phyloP scores from a whole-genome alignment of 2,329 filamentous ascomycete genomes.

The Aspergillus puulaauensis region DNA sequence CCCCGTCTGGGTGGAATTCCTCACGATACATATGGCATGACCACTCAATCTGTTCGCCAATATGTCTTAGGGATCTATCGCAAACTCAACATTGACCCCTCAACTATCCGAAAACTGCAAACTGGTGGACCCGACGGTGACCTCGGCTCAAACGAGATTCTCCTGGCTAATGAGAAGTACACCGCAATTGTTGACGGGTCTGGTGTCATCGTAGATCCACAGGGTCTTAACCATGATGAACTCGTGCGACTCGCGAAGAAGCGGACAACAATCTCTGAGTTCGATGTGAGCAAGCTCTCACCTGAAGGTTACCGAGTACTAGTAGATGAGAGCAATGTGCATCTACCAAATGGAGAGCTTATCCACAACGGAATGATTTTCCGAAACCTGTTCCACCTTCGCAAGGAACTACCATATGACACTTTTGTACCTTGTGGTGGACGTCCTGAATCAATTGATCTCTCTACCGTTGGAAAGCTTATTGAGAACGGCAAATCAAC shows the following conservation, averaged over 20 bases:
- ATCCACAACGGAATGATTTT: constrained; percentile 90
- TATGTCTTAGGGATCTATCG: constrained; percentile 97
- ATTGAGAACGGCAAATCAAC: constrained; percentile 85
- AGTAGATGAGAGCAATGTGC: constrained; percentile 85
- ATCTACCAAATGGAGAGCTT: constrained; percentile 81
- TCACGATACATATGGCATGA: constrained; percentile 97
- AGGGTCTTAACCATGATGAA: constrained; percentile 82
- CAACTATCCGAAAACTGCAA: constrained; percentile 87
- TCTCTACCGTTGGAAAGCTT: constrained; percentile 80
- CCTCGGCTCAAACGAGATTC: constrained; percentile 94
- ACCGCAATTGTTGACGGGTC: constrained; percentile 93
- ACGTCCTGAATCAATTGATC: constrained; percentile 92
- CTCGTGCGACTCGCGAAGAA: constrained; percentile 79
- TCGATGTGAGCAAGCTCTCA: constrained; percentile 81
- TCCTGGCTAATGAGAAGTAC: constrained; percentile 94
- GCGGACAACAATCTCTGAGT: constrained; percentile 86
- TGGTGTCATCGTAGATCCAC: constrained; percentile 89
- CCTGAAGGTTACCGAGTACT: constrained; percentile 86
- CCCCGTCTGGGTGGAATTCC: constrained; percentile 94
- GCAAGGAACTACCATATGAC: constrained; percentile 74
- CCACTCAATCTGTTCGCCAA: constrained; percentile 90
- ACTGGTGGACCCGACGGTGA: constrained; percentile 97
- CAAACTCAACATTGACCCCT: constrained; percentile 86
- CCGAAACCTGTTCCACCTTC: constrained; percentile 96
- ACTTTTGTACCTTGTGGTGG: constrained; percentile 95